Evolutionary conservation across 1,139 yeast genomes (phyloP).

Genomic region (Protomyces inundatus): DNA sequence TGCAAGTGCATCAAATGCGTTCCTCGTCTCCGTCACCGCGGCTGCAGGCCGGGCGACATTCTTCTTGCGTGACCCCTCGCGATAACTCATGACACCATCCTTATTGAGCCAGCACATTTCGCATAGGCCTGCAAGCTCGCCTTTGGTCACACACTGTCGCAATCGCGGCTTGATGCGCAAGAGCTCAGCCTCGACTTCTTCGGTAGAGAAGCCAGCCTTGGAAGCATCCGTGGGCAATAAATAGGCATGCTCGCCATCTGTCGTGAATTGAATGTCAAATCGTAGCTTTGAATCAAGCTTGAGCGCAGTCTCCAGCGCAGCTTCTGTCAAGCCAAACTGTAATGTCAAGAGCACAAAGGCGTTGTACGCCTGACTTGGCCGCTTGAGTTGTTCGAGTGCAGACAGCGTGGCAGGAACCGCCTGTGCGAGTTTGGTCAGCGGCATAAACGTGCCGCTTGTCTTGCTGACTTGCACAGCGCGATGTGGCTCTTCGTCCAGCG

Average conservation of each 20-base stretch:
- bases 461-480: constrained; percentile 61
- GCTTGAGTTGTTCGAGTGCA: constrained; percentile 10
- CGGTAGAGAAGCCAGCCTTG: constrained; percentile 1
- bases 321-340: constrained; percentile 30
- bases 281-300: constrained; percentile 11
- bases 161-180: constrained; percentile 25
- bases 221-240: constrained; percentile 26
- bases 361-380: constrained; percentile 29
- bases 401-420: constrained; percentile 24
- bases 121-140: constrained; percentile 25
- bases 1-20: constrained; percentile 9
- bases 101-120: constrained; percentile 32
- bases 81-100: constrained; percentile 30
- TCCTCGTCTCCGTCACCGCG: background rate
- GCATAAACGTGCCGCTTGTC: constrained; percentile 29
- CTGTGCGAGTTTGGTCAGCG: constrained; percentile 16
- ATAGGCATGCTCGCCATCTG: constrained; percentile 31
- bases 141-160: constrained; percentile 9
- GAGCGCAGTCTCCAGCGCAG: constrained; percentile 10
- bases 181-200: constrained; percentile 30
- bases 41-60: background rate
- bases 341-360: constrained; percentile 30
- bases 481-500: constrained; percentile 77
- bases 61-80: constrained; percentile 23
- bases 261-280: constrained; percentile 28